phyloP scores from a whole-genome alignment of 805 yeast genomes.

The Candida boidinii region DNA sequence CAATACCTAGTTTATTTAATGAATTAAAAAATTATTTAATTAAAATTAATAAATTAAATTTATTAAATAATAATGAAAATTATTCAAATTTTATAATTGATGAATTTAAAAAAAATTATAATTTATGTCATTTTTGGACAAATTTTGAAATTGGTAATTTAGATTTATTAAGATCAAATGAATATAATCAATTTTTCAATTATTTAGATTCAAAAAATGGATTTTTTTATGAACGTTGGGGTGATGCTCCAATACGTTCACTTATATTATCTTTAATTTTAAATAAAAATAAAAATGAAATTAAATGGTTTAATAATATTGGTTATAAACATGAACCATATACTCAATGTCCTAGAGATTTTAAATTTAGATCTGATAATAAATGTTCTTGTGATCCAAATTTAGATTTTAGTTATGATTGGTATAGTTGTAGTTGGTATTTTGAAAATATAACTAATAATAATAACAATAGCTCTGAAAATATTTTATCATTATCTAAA shows the following conservation, averaged over 20 bases:
- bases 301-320: constrained; percentile 69
- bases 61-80: constrained; percentile 26
- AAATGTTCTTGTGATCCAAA: constrained; percentile 66
- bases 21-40: constrained; percentile 27
- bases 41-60: constrained; percentile 26
- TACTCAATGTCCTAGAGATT: constrained; percentile 67
- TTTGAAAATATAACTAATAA: no score
- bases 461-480: no score
- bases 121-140: constrained; percentile 83
- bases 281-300: constrained; percentile 56
- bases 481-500: no score
- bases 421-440: constrained; percentile 27
- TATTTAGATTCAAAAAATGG: constrained; percentile 73
- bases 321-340: constrained; percentile 80
- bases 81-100: constrained; percentile 56
- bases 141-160: constrained; percentile 76
- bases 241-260: constrained; percentile 81
- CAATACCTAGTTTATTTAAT: constrained; percentile 47
- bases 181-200: constrained; percentile 59
- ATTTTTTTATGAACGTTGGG: constrained; percentile 86
- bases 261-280: constrained; percentile 58
- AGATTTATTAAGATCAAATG: constrained; percentile 61
- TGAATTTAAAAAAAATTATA: constrained; percentile 52
- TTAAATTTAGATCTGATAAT: constrained; percentile 38
- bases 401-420: constrained; percentile 59